These are phyloP conservation scores for Xeromyces bisporus DNA, from an alignment of 495 filamentous ascomycete species.

Conservation along the genomic window DNA sequence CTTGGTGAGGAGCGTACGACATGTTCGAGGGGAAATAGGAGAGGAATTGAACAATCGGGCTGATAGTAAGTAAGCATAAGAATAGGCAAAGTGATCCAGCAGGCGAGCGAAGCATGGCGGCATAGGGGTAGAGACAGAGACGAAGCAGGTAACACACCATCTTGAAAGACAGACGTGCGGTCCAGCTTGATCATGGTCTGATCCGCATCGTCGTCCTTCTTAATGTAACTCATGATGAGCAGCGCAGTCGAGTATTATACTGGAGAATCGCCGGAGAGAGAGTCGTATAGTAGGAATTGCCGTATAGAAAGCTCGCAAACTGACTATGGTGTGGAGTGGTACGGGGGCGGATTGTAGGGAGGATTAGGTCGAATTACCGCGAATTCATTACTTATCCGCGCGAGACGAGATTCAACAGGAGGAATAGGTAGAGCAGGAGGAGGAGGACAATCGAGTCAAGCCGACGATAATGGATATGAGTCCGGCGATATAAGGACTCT, in stretches of 20 bases:
- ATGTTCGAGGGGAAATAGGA: conserved; percentile 85
- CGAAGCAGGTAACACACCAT: conserved; percentile 46
- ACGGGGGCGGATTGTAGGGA: conserved; percentile 9
- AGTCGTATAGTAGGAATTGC: conserved; percentile 8
- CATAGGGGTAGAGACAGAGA: no score
- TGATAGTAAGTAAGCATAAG: conserved; percentile 23
- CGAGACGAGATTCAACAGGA: conserved; percentile 3
- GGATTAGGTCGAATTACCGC: conserved; percentile 9
- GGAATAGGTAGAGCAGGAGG: no score
- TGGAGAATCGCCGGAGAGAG: conserved; percentile 18
- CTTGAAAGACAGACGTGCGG: conserved; percentile 96
- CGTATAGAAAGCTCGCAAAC: conserved; percentile 4
- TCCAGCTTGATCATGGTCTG: conserved; percentile 88
- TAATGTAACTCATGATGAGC: conserved; percentile 75
- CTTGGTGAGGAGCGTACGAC: conserved; percentile 90
- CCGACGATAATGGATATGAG: no score
- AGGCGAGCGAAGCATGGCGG: no score
- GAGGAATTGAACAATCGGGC: conserved; percentile 96
- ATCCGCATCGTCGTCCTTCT: conserved; percentile 96
- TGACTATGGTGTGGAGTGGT: conserved; percentile 9
- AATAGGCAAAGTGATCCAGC: no score
- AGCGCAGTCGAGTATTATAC: conserved; percentile 9
- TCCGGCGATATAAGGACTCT: no score
- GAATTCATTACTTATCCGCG: conserved; percentile 22
- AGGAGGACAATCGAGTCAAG: no score